Conservation (phyloP, 1,284 basidiomycete species). For the Malassezia vespertilionis region DNA sequence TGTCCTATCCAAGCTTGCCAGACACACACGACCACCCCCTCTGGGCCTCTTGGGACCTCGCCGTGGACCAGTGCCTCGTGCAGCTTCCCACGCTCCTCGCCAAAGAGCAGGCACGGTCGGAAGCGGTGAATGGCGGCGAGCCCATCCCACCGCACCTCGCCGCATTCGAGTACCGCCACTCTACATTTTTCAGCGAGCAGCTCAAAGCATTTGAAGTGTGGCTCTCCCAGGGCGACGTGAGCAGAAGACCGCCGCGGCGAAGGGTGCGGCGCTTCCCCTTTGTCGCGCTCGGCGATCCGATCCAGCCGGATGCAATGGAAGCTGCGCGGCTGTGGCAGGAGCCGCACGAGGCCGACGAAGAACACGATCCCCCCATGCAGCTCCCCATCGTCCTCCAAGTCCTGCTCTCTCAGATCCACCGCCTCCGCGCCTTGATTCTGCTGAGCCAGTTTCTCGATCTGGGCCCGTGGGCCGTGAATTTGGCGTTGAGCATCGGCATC, state of each 20-base stretch:
- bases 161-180: constrained; percentile 62
- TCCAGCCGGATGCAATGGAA: background rate
- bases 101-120: constrained; percentile 54
- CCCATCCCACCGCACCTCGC: constrained; percentile 47
- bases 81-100: constrained; percentile 80
- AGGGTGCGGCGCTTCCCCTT: constrained; percentile 61
- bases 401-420: constrained; percentile 86
- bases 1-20: constrained; percentile 81
- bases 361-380: constrained; percentile 74
- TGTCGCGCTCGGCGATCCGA: constrained; percentile 54
- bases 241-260: constrained; percentile 35
- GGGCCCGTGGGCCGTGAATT: constrained; percentile 94
- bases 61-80: constrained; percentile 85
- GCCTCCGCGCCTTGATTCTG: constrained; percentile 86
- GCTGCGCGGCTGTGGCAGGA: background rate
- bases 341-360: constrained; percentile 14
- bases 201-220: constrained; percentile 95
- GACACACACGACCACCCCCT: constrained; percentile 88
- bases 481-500: constrained; percentile 93
- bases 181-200: constrained; percentile 89
- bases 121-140: constrained; percentile 43
- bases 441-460: constrained; percentile 94
- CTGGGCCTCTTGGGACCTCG: constrained; percentile 96
- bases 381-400: constrained; percentile 95
- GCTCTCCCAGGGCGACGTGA: constrained; percentile 56